Conservation (phyloP, 768 basidiomycete species). For the Tulasnella sp. region DNA sequence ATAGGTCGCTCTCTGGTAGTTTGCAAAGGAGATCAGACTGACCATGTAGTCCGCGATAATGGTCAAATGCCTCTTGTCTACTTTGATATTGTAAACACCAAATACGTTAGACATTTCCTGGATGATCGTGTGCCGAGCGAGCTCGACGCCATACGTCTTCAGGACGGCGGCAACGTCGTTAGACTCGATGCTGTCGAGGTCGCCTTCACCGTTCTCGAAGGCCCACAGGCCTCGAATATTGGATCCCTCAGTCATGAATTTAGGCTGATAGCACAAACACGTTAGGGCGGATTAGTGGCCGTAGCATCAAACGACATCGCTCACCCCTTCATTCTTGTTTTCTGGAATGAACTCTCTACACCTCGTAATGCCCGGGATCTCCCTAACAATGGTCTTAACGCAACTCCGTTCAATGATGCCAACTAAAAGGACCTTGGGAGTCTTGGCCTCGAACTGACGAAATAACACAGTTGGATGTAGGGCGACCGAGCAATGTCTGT, state of each 20-base stretch:
- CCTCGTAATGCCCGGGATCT: conserved; percentile 78
- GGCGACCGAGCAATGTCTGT: neutral
- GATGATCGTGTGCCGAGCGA: conserved; percentile 83
- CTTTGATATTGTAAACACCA: conserved; percentile 89
- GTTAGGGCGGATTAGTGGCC: neutral
- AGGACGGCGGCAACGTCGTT: conserved; percentile 92
- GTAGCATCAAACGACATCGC: conserved; percentile 26
- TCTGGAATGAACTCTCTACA: conserved; percentile 57
- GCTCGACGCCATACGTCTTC: conserved; percentile 91
- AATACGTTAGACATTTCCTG: conserved; percentile 88
- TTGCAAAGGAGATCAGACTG: conserved; percentile 26
- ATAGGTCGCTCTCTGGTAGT: too few species aligned
- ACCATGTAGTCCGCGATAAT: conserved; percentile 99
- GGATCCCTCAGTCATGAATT: conserved; percentile 61
- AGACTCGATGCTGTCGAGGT: conserved; percentile 64
- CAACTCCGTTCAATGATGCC: conserved; percentile 87
- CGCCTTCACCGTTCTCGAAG: conserved; percentile 41
- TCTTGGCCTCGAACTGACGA: conserved; percentile 72
- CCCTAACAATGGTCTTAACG: conserved; percentile 71
- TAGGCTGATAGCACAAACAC: neutral
- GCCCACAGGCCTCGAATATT: conserved; percentile 87
- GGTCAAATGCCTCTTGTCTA: conserved; percentile 86
- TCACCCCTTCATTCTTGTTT: conserved; percentile 44
- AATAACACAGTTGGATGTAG: conserved; percentile 1
- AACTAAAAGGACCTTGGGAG: conserved; percentile 88